Percentiles rank a stretch among this genome's conserved stretches.
Conservation (phyloP, 2,329 filamentous ascomycete genomes). For the Colletotrichum simmondsii region DNA sequence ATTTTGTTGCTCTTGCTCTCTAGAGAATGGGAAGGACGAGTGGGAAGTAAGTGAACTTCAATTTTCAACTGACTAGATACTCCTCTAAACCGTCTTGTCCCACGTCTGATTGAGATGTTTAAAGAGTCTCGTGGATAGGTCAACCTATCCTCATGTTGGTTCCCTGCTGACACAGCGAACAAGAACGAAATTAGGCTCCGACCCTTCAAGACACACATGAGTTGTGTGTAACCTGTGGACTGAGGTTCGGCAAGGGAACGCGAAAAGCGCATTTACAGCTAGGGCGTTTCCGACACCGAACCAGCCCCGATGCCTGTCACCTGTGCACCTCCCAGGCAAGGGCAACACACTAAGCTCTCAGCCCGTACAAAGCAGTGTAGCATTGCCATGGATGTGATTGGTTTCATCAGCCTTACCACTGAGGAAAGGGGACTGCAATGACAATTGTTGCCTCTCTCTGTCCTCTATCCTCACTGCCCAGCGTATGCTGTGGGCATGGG, state of each 20-base stretch:
- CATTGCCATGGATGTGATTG: conserved; percentile 2
- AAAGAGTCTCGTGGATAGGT: background rate
- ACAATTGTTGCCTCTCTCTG: background rate
- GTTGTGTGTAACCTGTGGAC: background rate
- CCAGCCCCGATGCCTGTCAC: too few relatives aligned
- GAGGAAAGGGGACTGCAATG: background rate
- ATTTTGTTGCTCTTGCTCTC: conserved; percentile 3
- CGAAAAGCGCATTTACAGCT: background rate
- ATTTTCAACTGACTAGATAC: background rate
- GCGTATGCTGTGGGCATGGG: background rate
- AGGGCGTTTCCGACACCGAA: background rate
- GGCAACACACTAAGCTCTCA: background rate
- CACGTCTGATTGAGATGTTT: conserved; percentile 15
- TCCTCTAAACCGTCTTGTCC: conserved; percentile 14
- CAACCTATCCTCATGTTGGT: conserved; percentile 6
- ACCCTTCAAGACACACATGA: too few relatives aligned
- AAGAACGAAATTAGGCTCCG: too few relatives aligned
- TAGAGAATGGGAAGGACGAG: background rate
- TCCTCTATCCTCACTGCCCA: background rate
- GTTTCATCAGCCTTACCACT: conserved; percentile 29
- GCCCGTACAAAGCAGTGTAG: background rate
- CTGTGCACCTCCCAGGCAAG: too few relatives aligned
- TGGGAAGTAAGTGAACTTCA: background rate
- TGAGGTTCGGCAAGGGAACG: background rate
- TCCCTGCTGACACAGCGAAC: too few relatives aligned